These are phyloP conservation scores for Pseudonitzschia delicatissima DNA, from an alignment of 108 stramenopile species.

Conservation along the genomic window DNA sequence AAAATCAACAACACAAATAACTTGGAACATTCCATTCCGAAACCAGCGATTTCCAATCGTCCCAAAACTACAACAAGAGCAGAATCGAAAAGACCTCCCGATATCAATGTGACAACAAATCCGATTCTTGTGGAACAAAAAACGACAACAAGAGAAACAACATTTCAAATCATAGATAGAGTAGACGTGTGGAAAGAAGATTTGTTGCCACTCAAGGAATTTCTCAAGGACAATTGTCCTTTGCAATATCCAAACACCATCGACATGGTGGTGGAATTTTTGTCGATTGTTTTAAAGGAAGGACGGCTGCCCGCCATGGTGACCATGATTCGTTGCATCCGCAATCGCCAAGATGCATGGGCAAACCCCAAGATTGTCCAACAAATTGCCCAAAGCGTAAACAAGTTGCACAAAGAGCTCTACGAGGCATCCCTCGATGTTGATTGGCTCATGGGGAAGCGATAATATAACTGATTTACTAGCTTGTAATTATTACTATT, in stretches of 20 bases:
- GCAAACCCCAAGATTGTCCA: constrained; percentile 1
- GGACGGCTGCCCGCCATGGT: constrained; percentile 41
- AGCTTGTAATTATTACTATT: no score
- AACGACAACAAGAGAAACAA: not conserved
- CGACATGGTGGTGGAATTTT: constrained; percentile 42
- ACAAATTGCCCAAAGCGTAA: not conserved
- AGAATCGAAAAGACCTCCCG: not conserved
- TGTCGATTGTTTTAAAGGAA: constrained; percentile 46
- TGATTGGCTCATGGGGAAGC: not conserved
- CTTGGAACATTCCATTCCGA: not conserved
- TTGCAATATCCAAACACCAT: constrained; percentile 22
- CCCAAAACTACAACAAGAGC: not conserved
- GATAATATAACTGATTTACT: not conserved
- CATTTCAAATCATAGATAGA: not conserved
- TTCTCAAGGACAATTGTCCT: constrained; percentile 45
- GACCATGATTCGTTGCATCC: constrained; percentile 48
- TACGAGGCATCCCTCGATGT: not conserved
- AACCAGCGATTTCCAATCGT: not conserved
- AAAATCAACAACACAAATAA: no score
- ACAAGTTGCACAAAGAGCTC: not conserved
- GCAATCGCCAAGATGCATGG: constrained; percentile 53
- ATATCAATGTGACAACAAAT: not conserved
- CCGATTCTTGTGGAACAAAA: not conserved
- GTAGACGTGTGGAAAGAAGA: constrained; percentile 49
- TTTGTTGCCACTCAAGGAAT: constrained; percentile 51